phyloP scores from a whole-genome alignment of 352 stramenopile genomes.

The Sclerospora graminicola region DNA sequence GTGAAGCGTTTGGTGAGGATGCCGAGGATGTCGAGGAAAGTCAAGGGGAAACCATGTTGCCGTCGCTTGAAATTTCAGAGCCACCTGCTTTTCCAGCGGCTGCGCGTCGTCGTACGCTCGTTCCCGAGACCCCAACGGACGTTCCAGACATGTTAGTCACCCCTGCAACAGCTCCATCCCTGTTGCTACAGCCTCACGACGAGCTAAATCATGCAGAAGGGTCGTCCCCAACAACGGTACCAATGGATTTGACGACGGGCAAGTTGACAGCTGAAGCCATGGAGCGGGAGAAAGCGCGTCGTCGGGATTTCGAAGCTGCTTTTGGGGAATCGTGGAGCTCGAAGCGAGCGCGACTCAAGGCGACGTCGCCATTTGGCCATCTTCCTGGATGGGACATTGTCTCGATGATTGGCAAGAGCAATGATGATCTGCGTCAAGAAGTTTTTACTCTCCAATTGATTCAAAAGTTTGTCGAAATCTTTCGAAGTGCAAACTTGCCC shows the following conservation, averaged over 20 bases:
- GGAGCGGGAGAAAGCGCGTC: constrained; percentile 71
- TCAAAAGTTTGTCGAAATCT: constrained; percentile 95
- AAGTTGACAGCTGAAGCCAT: constrained; percentile 67
- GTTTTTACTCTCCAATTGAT: constrained; percentile 99
- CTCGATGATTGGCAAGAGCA: constrained; percentile 97
- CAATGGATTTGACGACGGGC: constrained; percentile 48
- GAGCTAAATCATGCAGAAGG: constrained; percentile 7
- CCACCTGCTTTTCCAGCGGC: constrained; percentile 10
- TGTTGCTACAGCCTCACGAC: constrained; percentile 13
- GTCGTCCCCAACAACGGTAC: constrained; percentile 20
- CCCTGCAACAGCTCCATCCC: constrained; percentile 25
- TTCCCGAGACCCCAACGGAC: constrained; percentile 65
- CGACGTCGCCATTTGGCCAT: constrained; percentile 81
- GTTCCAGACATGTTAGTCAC: constrained; percentile 44
- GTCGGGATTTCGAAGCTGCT: constrained; percentile 67
- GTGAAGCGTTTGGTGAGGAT: constrained; percentile 37
- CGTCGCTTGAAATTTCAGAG: constrained; percentile 5
- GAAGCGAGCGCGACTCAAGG: constrained; percentile 86
- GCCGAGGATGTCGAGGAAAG: constrained; percentile 24
- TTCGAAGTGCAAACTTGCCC: constrained; percentile 88
- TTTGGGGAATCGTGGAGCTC: constrained; percentile 95
- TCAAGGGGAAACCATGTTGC: constrained; percentile 4
- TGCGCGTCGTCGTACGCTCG: constrained; percentile 12
- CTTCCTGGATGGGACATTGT: constrained; percentile 90
- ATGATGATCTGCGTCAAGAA: constrained; percentile 98